Base-by-base conservation (phyloP, 495 filamentous ascomycete species). In the Stereocaulon alpinum region DNA sequence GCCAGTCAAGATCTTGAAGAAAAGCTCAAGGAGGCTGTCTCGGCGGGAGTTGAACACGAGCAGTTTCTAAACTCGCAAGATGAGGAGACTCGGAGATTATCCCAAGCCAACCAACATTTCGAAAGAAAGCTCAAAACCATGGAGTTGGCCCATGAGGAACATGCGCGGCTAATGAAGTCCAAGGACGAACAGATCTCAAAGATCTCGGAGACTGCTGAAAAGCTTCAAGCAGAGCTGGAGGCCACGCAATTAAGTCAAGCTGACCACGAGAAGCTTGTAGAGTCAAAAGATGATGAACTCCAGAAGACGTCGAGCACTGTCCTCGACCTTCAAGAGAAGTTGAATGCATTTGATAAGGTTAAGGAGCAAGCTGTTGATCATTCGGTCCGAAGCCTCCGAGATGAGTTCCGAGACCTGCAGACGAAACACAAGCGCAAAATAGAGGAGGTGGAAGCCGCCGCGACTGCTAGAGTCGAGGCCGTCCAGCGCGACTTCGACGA, bases 251-350 rank as follows among this genome's bases (percentile, higher is more conserved):
- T 32, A 6, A 49, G 18, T 42, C 40, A 40, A 18, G 42, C 20
- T 29, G 45, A 63, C 29, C 0, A 56, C 12, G 29, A 40, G 4
- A 50, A 53, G 22, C 7, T 34, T 34, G 12, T 53, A 3, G 37
- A 14, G 12, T n/a, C 32, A 9, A 61, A 63, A 14, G 61, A 60
- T 27, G 52, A 61, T 22, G 58, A 60, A 34, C 24, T 63, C 4
- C 15, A 43, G 44, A 40, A 11, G 18, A 12, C 20, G 17, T 52
- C 49, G n/a, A 52, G 15, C 12, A 18, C n/a, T 14, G 30, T 52
- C 30, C n/a, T 3, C n/a, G 29, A 52, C 34, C 49, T 52, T 17
- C 49, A 52, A 34, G 49, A 52, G 27, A 52, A 34, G 12, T 1
- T 52, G 30, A 52, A 37, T 18, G 30, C 49, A 27, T 37, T 9